phyloP scores from a whole-genome alignment of 768 basidiomycete genomes.

The Pleurotus cornucopiae region DNA sequence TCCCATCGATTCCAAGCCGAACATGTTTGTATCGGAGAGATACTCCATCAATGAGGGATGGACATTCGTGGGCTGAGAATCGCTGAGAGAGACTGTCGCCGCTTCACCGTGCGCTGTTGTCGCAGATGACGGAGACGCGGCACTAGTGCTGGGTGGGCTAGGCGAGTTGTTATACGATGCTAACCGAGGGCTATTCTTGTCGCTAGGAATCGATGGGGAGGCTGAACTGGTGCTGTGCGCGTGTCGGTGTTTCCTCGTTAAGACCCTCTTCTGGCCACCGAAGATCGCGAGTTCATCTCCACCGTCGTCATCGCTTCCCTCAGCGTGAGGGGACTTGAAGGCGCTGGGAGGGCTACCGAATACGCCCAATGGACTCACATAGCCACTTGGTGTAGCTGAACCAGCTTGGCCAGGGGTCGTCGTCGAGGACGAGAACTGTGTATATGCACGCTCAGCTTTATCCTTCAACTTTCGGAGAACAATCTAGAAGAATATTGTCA shows the following conservation, averaged over 20 bases:
- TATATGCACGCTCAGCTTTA: slow-evolving; percentile 35
- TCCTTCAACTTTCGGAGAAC: slow-evolving; percentile 43
- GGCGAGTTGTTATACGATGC: slow-evolving; percentile 9
- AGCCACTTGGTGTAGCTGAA: background rate
- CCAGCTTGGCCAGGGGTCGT: slow-evolving; percentile 6
- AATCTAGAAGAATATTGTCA: slow-evolving; percentile 20
- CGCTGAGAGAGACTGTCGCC: background rate
- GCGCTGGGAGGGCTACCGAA: slow-evolving; percentile 7
- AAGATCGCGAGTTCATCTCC: slow-evolving; percentile 51
- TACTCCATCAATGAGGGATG: slow-evolving; percentile 25
- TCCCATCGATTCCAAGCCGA: background rate
- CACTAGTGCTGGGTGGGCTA: slow-evolving; percentile 7
- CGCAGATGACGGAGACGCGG: slow-evolving; percentile 14
- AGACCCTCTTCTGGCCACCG: slow-evolving; percentile 45
- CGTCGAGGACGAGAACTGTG: slow-evolving; percentile 19
- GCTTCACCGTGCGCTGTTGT: slow-evolving; percentile 4
- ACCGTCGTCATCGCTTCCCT: slow-evolving; percentile 22
- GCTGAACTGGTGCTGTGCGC: background rate
- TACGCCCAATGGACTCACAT: background rate
- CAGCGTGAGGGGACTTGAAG: slow-evolving; percentile 1
- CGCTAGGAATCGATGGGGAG: background rate
- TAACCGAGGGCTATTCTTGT: slow-evolving; percentile 13
- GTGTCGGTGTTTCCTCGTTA: slow-evolving; percentile 24
- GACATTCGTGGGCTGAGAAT: slow-evolving; percentile 2
- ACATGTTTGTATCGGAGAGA: slow-evolving; percentile 17